Base-by-base conservation (phyloP, 164 flowering plant species). In the Platanus orientalis region DNA sequence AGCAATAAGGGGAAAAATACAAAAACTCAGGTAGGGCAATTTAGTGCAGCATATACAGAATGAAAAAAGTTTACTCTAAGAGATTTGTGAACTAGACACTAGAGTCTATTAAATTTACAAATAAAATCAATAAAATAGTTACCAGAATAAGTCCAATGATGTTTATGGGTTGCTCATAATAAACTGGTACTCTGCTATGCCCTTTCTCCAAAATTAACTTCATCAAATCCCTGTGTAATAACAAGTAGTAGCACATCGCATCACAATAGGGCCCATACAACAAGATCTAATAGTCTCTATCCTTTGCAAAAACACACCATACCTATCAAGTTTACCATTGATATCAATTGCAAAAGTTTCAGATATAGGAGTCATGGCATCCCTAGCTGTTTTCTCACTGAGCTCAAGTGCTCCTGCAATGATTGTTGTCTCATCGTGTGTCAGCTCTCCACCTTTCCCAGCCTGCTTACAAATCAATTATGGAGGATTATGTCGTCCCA, bases 391-490 rank as follows among this genome's bases (percentile, higher is more conserved):
- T 76, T 94, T 94, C 70, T 79, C 94, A 19, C 80, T 62, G 44
- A 94, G 90, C 74, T 88, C 93, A 40, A 94, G 86, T 55, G 99
- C 99, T 60, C 99, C 99, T 54, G 97, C 90, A 73, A 94, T 94
- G 61, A 94, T 94, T 52, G 99, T 92, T 54, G 99, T 95, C 78
- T 95, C 97, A 68, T 92, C 96, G 71, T 84, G 97, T 28, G 97
- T 91, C 71, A 94, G 77, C 68, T 94, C 99, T 56, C 99, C 99
- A 65, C 99, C 99, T 81, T 94, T 94, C 71, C 99, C 99, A 61
- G 98, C 98, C 98, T 94, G 70, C 39, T 64, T 23, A 62, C 57
- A 55, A 63, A 26, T 48, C 29, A 36, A 36, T 14, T 14, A 67
- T 20, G 29, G 48, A 48, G n/a, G 42, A 49, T 2, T 50, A 48